Conservation (phyloP, 441 rosid genomes). For the Erysimum cheiri region DNA sequence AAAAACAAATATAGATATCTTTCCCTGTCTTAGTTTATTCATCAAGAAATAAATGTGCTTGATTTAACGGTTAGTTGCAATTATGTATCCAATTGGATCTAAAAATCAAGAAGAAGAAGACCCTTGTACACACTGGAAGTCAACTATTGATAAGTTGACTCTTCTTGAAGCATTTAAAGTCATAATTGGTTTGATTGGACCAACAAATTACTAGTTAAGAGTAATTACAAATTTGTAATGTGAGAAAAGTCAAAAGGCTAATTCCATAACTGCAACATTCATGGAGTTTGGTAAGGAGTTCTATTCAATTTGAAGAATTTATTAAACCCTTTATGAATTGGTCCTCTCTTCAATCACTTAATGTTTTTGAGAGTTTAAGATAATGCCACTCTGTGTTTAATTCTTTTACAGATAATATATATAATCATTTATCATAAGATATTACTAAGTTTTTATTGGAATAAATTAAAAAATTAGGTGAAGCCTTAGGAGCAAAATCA, state of each 20-base stretch:
- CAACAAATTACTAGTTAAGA: conserved; percentile 17
- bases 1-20: too few relatives aligned
- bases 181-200: conserved; percentile 26
- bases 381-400: conserved; percentile 20
- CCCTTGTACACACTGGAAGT: conserved; percentile 12
- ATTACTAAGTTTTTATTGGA: not conserved
- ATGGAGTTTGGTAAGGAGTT: conserved; percentile 34
- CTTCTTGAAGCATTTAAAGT: conserved; percentile 21
- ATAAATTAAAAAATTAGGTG: conserved; percentile 42
- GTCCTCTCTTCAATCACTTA: not conserved
- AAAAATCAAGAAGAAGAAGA: conserved; percentile 10
- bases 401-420: not conserved
- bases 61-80: conserved; percentile 32
- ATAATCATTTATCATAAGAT: not conserved
- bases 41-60: conserved; percentile 27
- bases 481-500: conserved; percentile 61
- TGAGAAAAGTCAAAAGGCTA: conserved; percentile 39
- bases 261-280: conserved; percentile 27
- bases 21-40: not conserved
- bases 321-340: conserved; percentile 15
- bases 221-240: not conserved
- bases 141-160: conserved; percentile 38
- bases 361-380: conserved; percentile 10
- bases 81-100: conserved; percentile 12
- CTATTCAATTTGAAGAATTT: not conserved